Percentiles rank a stretch among this genome's conserved stretches.
Conservation (phyloP, 805 yeast genomes). For the Saturnispora gosingensis region DNA sequence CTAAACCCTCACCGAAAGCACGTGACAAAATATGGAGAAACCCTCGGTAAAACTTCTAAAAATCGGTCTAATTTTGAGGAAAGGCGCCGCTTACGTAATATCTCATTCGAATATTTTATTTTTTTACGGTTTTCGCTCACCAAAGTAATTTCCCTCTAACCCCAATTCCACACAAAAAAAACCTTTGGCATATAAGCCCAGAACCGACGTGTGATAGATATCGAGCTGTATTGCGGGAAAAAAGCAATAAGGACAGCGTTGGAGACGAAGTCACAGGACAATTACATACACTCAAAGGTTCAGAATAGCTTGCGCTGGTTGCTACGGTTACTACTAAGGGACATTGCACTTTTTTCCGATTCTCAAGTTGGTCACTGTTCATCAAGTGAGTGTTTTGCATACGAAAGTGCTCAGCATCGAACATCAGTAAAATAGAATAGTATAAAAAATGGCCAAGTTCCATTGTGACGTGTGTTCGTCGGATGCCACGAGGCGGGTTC, state of each 20-base stretch:
- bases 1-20: not conserved
- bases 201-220: not conserved
- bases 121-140: not conserved
- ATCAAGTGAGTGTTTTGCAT: not conserved
- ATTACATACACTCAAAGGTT: not conserved
- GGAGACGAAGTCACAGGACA: not conserved
- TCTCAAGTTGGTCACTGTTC: not conserved
- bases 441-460: constrained; percentile 37
- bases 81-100: not conserved
- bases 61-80: not conserved
- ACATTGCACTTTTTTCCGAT: not conserved
- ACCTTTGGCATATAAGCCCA: not conserved
- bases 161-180: not conserved
- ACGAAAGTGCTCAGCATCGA: constrained; percentile 6
- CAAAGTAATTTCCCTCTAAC: not conserved
- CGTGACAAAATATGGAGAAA: not conserved
- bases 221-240: not conserved
- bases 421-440: not conserved
- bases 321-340: not conserved
- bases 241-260: not conserved
- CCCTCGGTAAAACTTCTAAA: not conserved
- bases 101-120: not conserved
- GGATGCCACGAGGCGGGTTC: constrained; percentile 86
- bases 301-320: not conserved
- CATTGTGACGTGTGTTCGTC: constrained; percentile 97